Base-by-base conservation (phyloP, 108 stramenopile species). In the Epithemia pelagica region DNA sequence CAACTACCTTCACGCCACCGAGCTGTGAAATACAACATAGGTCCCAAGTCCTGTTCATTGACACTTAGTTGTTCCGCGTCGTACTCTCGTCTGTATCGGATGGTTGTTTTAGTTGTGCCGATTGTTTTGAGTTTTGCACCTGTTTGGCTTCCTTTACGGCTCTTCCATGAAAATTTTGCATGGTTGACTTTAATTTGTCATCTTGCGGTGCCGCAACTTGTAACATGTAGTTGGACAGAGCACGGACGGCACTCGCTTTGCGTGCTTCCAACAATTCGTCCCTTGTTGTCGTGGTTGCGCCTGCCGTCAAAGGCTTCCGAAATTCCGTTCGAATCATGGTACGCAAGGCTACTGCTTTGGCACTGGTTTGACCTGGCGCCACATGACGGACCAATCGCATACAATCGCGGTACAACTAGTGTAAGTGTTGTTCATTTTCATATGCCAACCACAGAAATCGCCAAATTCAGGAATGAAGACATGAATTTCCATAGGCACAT, bases 371-470 rank as follows among this genome's bases (percentile, higher is more conserved):
- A 26, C 92, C 92, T 0, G 92, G 92, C 10, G 92, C 87, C 0
- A 94, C 65, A 71, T 94, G 88, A 0, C 73, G 61, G 29, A 94
- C 74, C 51, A 94, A 75, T 28, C 92, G 82, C 15, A 94, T 63
- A 51, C 89, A 89, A 61, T 94, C 92, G 28, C 92, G 83, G 65
- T 83, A 94, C 26, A 94, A 76, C 82, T 94, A n/a, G n/a, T n/a
- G n/a, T n/a, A n/a, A n/a, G n/a, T n/a, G n/a, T n/a, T n/a, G 63
- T 1, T 10, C 29, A 31, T 31, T 18, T 31, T 22, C 28, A 51
- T 51, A 64, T n/a, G n/a, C n/a, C n/a, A n/a, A n/a, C n/a, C 18
- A 19, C 10, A 52, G 10, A 19, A 10, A 52, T 18, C 19, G 52
- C 10, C 52, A 52, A 52, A n/a, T n/a, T n/a, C n/a, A n/a, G n/a